A percentile compares a stretch with the other conserved stretches of the same genome.
Evolutionary conservation across 2,329 filamentous ascomycete species (phyloP).

Genomic region (Tolypocladium capitatum): DNA sequence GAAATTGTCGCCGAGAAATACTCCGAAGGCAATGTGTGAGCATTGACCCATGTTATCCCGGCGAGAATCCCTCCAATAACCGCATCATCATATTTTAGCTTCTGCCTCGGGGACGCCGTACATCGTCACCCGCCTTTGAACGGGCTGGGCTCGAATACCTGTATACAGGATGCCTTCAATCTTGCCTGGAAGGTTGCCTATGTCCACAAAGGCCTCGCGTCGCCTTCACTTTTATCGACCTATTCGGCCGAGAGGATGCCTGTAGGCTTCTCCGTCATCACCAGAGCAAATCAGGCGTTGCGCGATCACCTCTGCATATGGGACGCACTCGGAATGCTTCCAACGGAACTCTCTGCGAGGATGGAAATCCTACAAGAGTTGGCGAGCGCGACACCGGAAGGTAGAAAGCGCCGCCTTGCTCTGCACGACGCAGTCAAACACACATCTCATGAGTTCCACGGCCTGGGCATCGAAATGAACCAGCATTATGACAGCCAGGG

Average conservation of each 20-base stretch:
- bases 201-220: slow-evolving; percentile 21
- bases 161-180: slow-evolving; percentile 43
- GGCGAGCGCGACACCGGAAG: slow-evolving; percentile 20
- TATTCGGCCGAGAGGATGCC: slow-evolving; percentile 35
- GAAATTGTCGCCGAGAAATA: slow-evolving; percentile 47
- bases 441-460: slow-evolving; percentile 37
- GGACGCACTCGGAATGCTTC: slow-evolving; percentile 30
- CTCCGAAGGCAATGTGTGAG: slow-evolving; percentile 31
- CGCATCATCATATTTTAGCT: slow-evolving; percentile 15
- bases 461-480: slow-evolving; percentile 45
- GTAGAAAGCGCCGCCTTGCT: slow-evolving; percentile 21
- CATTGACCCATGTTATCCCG: background rate
- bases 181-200: slow-evolving; percentile 42
- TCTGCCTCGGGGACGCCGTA: slow-evolving; percentile 44
- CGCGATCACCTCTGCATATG: slow-evolving; percentile 35
- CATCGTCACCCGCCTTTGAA: slow-evolving; percentile 45
- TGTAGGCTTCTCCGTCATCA: slow-evolving; percentile 32
- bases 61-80: too few species aligned
- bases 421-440: slow-evolving; percentile 28
- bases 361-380: slow-evolving; percentile 26
- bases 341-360: slow-evolving; percentile 24
- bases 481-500: slow-evolving; percentile 36
- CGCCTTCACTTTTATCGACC: slow-evolving; percentile 24
- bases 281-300: slow-evolving; percentile 43
- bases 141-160: slow-evolving; percentile 45